A percentile compares a stretch with the other conserved stretches of the same genome.
phyloP scores from a whole-genome alignment of 2,329 filamentous ascomycete genomes.

The Pyricularia sp. region DNA sequence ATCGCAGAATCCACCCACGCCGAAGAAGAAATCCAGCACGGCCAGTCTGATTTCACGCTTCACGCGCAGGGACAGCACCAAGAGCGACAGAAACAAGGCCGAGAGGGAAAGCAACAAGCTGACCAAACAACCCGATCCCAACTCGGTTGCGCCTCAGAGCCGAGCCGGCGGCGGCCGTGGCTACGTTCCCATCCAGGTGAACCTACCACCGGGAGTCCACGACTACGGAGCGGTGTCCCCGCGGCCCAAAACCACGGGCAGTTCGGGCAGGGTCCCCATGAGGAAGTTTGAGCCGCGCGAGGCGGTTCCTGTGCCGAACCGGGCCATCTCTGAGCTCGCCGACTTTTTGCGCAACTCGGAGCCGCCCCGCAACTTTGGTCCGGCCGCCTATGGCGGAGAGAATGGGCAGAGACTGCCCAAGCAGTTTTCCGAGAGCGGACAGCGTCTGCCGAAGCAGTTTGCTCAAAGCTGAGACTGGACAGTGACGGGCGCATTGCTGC shows the following conservation, averaged over 20 bases:
- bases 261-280: constrained; percentile 32
- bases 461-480: neutral
- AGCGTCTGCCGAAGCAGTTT: neutral
- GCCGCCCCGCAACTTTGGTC: constrained; percentile 33
- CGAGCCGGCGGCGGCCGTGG: constrained; percentile 24
- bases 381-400: neutral
- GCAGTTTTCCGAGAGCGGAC: neutral
- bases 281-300: constrained; percentile 47
- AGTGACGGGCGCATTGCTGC: too few relatives aligned
- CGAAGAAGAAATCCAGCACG: constrained; percentile 53
- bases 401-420: neutral
- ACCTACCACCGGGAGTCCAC: constrained; percentile 31
- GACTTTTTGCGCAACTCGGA: constrained; percentile 59
- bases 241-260: constrained; percentile 5
- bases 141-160: constrained; percentile 15
- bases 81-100: constrained; percentile 7
- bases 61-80: constrained; percentile 21
- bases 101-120: neutral
- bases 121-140: neutral
- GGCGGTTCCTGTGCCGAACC: constrained; percentile 23
- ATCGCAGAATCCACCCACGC: constrained; percentile 16
- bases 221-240: constrained; percentile 17
- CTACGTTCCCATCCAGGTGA: constrained; percentile 41
- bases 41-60: constrained; percentile 50
- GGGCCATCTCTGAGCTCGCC: constrained; percentile 54